phyloP scores from a whole-genome alignment of 1,284 basidiomycete species.

The Cryptococcus depauperatus region DNA sequence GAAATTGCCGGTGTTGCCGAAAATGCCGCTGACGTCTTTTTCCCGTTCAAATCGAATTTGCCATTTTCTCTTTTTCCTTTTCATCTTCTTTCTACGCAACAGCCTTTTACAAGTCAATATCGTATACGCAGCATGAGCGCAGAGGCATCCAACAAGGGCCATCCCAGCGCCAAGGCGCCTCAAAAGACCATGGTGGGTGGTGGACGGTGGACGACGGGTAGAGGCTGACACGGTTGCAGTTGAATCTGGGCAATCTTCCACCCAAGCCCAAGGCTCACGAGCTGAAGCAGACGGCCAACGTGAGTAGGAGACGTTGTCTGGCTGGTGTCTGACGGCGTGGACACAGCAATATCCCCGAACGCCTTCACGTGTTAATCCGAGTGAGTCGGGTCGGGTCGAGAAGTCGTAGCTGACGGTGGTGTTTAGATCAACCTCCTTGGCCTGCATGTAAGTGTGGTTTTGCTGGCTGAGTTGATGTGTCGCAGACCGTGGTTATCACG shows the following conservation, averaged over 20 bases:
- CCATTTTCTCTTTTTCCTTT: neutral
- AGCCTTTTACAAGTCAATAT: neutral
- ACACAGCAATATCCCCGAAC: conserved; percentile 47
- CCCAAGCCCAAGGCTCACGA: conserved; percentile 41
- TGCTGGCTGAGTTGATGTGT: conserved; percentile 5
- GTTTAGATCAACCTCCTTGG: conserved; percentile 82
- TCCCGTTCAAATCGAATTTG: too few relatives aligned
- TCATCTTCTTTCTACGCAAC: neutral
- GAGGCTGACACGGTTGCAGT: conserved; percentile 16
- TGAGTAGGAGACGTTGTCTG: conserved; percentile 16
- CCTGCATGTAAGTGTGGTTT: conserved; percentile 55
- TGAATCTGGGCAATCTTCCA: conserved; percentile 44
- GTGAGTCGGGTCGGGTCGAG: too few relatives aligned
- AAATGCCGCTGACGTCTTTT: too few relatives aligned
- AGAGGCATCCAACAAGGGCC: conserved; percentile 23
- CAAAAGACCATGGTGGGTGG: conserved; percentile 31
- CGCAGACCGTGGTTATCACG: conserved; percentile 75
- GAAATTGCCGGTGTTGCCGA: too few relatives aligned
- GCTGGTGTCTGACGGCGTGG: neutral
- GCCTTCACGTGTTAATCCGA: conserved; percentile 47
- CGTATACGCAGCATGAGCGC: neutral
- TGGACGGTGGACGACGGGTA: neutral
- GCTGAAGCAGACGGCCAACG: conserved; percentile 33
- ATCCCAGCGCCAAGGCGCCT: conserved; percentile 34
- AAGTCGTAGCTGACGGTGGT: conserved; percentile 9